Conservation (phyloP, 2,329 filamentous ascomycete genomes). For the Beauveria caledonica region DNA sequence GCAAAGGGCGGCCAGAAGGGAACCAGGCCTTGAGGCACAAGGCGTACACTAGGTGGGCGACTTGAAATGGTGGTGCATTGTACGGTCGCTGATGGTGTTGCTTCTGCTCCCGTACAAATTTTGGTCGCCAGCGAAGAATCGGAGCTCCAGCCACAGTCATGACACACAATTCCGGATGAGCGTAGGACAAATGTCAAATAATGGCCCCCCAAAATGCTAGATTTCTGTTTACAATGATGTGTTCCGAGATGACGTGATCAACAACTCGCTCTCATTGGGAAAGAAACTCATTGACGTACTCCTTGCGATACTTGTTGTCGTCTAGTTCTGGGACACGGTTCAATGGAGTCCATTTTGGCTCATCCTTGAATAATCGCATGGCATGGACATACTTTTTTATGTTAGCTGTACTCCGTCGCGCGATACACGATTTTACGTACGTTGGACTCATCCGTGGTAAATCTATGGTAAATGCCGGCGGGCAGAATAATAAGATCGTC, state of each 20-base stretch:
- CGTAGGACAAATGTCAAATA: too few species aligned
- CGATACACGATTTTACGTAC: conserved; percentile 45
- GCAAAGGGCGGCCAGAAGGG: too few species aligned
- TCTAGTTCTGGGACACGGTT: conserved; percentile 75
- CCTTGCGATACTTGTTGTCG: conserved; percentile 66
- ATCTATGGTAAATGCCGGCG: conserved; percentile 92
- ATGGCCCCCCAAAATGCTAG: not conserved
- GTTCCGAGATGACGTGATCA: not conserved
- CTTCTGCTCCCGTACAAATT: too few species aligned
- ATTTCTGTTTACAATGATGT: not conserved
- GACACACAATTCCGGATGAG: too few species aligned
- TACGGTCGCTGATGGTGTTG: too few species aligned
- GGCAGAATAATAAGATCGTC: conserved; percentile 88
- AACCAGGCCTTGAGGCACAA: too few species aligned
- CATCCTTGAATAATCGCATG: conserved; percentile 95
- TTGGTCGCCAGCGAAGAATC: too few species aligned
- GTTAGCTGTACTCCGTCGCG: not conserved
- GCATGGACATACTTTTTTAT: conserved; percentile 74
- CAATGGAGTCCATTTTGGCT: conserved; percentile 95
- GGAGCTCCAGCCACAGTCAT: too few species aligned
- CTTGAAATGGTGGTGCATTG: too few species aligned
- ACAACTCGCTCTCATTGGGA: conserved; percentile 14
- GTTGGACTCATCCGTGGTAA: conserved; percentile 87
- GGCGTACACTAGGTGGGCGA: too few species aligned
- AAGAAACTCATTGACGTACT: conserved; percentile 56